A percentile compares a stretch with the other conserved stretches of the same genome.
phyloP scores from a whole-genome alignment of 768 basidiomycete species.

The Leucocoprinus leucothites region DNA sequence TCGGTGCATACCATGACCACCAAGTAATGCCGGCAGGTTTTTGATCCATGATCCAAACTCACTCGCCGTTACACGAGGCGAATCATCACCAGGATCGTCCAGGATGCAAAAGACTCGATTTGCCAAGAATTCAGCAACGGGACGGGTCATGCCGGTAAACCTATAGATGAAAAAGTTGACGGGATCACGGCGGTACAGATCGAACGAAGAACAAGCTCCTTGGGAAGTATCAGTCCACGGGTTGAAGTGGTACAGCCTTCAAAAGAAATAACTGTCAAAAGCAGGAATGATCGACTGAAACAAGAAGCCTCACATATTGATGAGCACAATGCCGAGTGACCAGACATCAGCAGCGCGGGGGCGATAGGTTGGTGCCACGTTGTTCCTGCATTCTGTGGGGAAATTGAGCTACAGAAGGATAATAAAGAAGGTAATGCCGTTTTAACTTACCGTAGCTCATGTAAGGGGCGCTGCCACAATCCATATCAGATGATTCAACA shows the following conservation, averaged over 20 bases:
- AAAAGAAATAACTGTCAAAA: slow-evolving; percentile 10
- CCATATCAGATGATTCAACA: slow-evolving; percentile 88
- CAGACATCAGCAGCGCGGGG: slow-evolving; percentile 97
- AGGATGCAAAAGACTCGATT: slow-evolving; percentile 81
- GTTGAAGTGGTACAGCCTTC: slow-evolving; percentile 94
- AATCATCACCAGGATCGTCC: slow-evolving; percentile 60
- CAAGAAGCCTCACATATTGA: slow-evolving; percentile 78
- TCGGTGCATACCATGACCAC: slow-evolving; percentile 51
- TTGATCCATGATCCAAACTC: slow-evolving; percentile 88
- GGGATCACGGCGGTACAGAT: slow-evolving; percentile 73
- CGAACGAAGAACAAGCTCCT: slow-evolving; percentile 79
- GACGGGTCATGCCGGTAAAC: slow-evolving; percentile 84
- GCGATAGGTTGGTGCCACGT: slow-evolving; percentile 89
- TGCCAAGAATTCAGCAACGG: slow-evolving; percentile 87
- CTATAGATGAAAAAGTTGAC: slow-evolving; percentile 85
- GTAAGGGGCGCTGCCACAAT: slow-evolving; percentile 97
- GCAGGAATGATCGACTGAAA: slow-evolving; percentile 6
- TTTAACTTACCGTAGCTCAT: slow-evolving; percentile 87
- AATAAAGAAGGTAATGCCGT: neutral
- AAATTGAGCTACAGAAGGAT: slow-evolving; percentile 15
- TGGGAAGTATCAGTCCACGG: slow-evolving; percentile 95
- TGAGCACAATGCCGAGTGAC: slow-evolving; percentile 97
- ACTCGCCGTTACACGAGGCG: slow-evolving; percentile 67
- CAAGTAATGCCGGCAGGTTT: slow-evolving; percentile 73
- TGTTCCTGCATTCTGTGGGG: slow-evolving; percentile 90